phyloP scores from a whole-genome alignment of 169 alveolate genomes.

The Plasmodium reichenowi region DNA sequence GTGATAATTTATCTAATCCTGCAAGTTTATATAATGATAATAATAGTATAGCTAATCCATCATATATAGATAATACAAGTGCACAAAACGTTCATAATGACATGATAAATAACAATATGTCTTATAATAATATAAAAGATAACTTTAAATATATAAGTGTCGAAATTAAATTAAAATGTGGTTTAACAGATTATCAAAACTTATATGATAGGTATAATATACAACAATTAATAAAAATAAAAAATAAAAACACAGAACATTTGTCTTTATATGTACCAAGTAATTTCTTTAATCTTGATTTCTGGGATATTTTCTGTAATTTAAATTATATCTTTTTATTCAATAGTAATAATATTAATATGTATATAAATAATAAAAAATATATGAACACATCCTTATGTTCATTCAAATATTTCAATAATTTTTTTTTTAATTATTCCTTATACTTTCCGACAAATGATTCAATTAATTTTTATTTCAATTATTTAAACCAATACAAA shows the following conservation, averaged over 20 bases:
- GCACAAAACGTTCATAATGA: too few relatives aligned
- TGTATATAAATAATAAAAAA: constrained; percentile 54
- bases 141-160: constrained; percentile 66
- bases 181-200: constrained; percentile 78
- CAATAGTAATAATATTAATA: constrained; percentile 44
- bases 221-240: constrained; percentile 80
- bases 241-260: constrained; percentile 48
- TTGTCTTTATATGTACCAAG: constrained; percentile 62
- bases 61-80: too few relatives aligned
- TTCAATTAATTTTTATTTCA: background rate
- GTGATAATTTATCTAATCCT: too few relatives aligned
- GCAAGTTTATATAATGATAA: too few relatives aligned
- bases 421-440: constrained; percentile 23
- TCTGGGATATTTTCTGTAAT: constrained; percentile 56
- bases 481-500: constrained; percentile 9
- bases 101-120: background rate
- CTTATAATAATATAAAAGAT: background rate
- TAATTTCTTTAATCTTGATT: constrained; percentile 38
- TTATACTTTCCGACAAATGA: background rate
- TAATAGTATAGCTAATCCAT: too few relatives aligned
- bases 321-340: constrained; percentile 48
- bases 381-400: constrained; percentile 12
- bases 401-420: constrained; percentile 2
- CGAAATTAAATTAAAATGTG: constrained; percentile 85
- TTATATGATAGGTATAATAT: constrained; percentile 80